Base-by-base conservation (phyloP, 164 flowering plant genomes). In the Taxillus chinensis region DNA sequence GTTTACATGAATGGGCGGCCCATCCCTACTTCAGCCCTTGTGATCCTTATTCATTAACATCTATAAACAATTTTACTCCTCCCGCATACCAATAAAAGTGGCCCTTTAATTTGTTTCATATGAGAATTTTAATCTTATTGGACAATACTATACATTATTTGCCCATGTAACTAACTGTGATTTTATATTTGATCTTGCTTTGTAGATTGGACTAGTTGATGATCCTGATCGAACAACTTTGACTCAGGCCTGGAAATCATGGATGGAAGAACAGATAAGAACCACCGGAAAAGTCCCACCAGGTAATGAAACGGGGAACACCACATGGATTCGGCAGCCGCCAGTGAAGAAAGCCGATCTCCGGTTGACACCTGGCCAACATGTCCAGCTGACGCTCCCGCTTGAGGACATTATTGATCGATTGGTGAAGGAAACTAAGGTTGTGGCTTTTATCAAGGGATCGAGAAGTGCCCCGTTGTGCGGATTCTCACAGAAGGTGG, bases 361-460 rank as follows among this genome's bases (percentile, higher is more conserved):
- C 42, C 83, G 96, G 42, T 73, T 93, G 54, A 93, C 91, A 5
- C 99, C 97, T 8, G 99, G 99, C 41, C 90, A 83, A n/a, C 78
- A 87, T 39, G 82, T 78, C 42, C 82, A 90, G 68, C 78, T 93
- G 43, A 82, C 92, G 5, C 90, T 93, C 51, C 92, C 96, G 1
- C 63, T 93, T 10, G 97, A 86, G 77, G 80, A 83, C 51, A 90
- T 90, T 15, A 87, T 93, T 14, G 93, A 86, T 67, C 69, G 68
- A 64, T 70, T 90, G 67, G 99, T 93, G 63, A 90, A 89, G 71
- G 97, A 90, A 75, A 89, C 82, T 75, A 83, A 83, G 73, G 97
- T 95, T 72, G 97, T 89, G 10, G 93, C 96, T 4, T 93, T 90
- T 68, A 93, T 93, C 64, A 93, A 93, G 70, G 99, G 99, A 59